Base-by-base conservation (phyloP, 352 stramenopile species). In the Blastocystis sp. region DNA sequence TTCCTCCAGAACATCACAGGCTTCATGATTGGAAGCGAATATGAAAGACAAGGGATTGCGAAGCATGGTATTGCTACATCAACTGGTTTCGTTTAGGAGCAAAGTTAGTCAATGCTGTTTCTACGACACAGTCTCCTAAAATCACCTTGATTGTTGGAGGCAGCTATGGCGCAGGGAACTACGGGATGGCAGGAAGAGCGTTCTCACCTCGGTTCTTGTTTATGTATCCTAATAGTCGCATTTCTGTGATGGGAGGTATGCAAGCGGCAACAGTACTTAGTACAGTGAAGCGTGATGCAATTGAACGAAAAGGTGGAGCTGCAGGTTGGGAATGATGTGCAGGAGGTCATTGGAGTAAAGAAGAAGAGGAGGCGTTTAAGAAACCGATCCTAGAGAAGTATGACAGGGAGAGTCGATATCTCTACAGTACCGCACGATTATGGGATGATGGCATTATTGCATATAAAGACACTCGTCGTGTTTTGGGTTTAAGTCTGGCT, bases 391-490 rank as follows among this genome's bases (percentile, higher is more conserved):
- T 98, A 11, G 94, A 98, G 87, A 98, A 98, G 91, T 98, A 98
- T 90, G 95, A 98, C 54, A 87, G 91, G 59, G 96, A 99, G 91
- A 96, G 94, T 76, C 96, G 93, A 24, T 93, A 95, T 5, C 98
- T 98, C 90, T 99, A 96, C 92, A 97, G 95, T 41, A 98, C 94
- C 18, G 96, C 96, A 4, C 93, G 96, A 39, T 92, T 99, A 39
- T 99, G 96, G 96, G 97, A 99, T 91, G 97, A 99, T 92, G 97
- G 97, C 41, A 96, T 99, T 64, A 99, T 99, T 90, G 93, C 98
- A 76, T 95, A 97, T 1, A 95, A 95, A 87, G 95, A 98, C 82
- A 98, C 96, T 20, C 91, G 94, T 64, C 94, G 95, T 76, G 93
- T 96, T 39, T 90, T 96, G 24, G 94, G 93, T 39, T 88, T 96